Base-by-base conservation (phyloP, 495 filamentous ascomycete species). In the Neurospora tetrasperma region DNA sequence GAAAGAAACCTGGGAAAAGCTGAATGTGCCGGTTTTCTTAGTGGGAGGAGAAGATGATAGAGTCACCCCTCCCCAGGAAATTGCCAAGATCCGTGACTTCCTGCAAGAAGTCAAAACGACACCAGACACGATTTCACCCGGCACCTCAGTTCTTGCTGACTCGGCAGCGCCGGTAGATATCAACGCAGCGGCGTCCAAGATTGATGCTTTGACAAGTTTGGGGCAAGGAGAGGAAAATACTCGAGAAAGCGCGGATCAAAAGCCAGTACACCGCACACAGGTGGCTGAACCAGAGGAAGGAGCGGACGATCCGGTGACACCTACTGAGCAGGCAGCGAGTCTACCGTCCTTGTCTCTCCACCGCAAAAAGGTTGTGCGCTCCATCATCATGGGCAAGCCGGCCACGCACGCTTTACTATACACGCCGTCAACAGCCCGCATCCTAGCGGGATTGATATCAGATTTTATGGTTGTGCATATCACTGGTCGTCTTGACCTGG, bases 351-450 rank as follows among this genome's bases (percentile, higher is more conserved):
- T 85, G 62, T 80, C 83, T 5, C 70, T 74, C 0, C 79, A 78
- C 62, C 86, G 84, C 0, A 70, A 75, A n/a, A 84, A 88, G 71
- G 77, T 90, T 27, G 86, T 97, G 38, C 90, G 91, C 74, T 90
- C 87, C 12, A 87, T 85, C 18, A 88, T 96, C 54, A 83, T 98
- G 31, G 94, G 93, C 4, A 81, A 86, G 3, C 93, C 93, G 5
- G 94, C 94, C 14, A 90, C 90, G 4, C 95, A 98, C 82, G 92
- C 90, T 62, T 84, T 98, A 41, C 86, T 97, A 42, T 98, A 96
- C 80, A 89, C 91, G 74, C 90, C 92, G 16, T 83, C 90, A 6
- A 92, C 89, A 5, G 90, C 89, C 69, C 92, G 93, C 69, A 90
- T 92, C 16, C 80, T 97, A 18, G 88, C 91, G 23, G 94, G 93